Evolutionary conservation across 805 yeast genomes (phyloP), one percentile per base, ranked within the genome.

Genomic region (Ogataea sp.): DNA sequence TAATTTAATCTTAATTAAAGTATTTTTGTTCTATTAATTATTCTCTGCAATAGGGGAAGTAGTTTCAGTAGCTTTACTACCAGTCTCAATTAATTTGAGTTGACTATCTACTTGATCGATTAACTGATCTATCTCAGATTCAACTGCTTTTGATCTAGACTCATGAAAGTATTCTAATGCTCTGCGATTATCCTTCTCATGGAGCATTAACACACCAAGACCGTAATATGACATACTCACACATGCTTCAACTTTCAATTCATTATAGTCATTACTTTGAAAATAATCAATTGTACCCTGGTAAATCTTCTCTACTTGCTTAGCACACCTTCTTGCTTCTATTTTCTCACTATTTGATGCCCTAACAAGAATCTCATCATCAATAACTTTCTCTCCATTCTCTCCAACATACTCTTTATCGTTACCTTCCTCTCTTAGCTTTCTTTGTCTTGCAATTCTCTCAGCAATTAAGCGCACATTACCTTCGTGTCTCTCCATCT

Each of bases 211-310:
- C 5, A 88, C 94, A 2, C 96, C 97, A 31, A 85, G 65, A 0
- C 96, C 94, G 53, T 83, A 89, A 0, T 87, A 77, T 0, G 95
- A 78, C 55, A 89, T 66, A 0, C 94, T 93, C 32, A 83, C 29
- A 34, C 49, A 47, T 10, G 55, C 29, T 15, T 46, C 42, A 4
- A 43, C 28, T 7, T 35, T 25, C 7, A 20, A 2, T 20, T 41
- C 41, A n/a, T 32, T 32, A 9, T 28, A 31, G 2, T 41, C 43
- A 13, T 39, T 40, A n/a, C 26, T 33, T 10, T 16, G 32, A n/a
- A 34, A 39, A 16, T 17, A 28, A 5, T 8, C 41, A 31, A 14
- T 8, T 55, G 38, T 23, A n/a, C n/a, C n/a, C 45, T 46, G 24
- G 34, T 52, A 55, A 6, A 59, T 48, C 16, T 26, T 30, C 25